Base-by-base conservation (phyloP, 2,329 filamentous ascomycete genomes). In the Eurotiales sp. region DNA sequence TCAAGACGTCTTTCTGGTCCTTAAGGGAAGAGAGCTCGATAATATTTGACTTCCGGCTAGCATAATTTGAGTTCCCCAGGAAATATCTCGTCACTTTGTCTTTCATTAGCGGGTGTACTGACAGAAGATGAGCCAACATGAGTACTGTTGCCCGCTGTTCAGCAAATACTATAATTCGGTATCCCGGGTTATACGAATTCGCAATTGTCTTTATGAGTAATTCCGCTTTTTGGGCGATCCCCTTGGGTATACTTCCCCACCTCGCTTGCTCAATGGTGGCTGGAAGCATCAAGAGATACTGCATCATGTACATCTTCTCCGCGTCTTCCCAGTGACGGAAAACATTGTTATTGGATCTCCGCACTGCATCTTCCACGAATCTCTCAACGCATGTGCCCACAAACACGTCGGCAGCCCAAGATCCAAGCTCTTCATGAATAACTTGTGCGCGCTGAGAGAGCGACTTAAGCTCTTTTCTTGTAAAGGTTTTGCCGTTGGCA, bases 321-420 rank as follows among this genome's bases (percentile, higher is more conserved):
- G 74, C 71, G 8, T 70, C 64, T 2, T 72, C 68, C 71, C 76
- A 78, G 1, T 66, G 64, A 19, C 73, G 65, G n/a, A 73, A 61
- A 46, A 62, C 51, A 11, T 63, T 52, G 51, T 61, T 39, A 39
- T 58, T 59, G 46, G 47, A 72, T 68, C 40, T 50, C 15, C 62
- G 55, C 6, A 58, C 41, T 11, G 58, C 46, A 2, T 54, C 57
- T 12, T 46, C 47, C n/a, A 56, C 58, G 10, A 73, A 60, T 42
- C 67, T 67, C 42, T 61, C 65, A 8, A 82, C 69, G 3, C 77
- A 76, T 32, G 71, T 72, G 46, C 68, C 67, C 21, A 90, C 79
- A 61, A 84, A 90, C 45, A 77, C 79, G 44, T 90, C 84, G 0
- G 79, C 78, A 1, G 85, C 85, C 85, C 86, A 91, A 1, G 73